phyloP scores from a whole-genome alignment of 768 basidiomycete genomes.

The Phylloporus sp. region DNA sequence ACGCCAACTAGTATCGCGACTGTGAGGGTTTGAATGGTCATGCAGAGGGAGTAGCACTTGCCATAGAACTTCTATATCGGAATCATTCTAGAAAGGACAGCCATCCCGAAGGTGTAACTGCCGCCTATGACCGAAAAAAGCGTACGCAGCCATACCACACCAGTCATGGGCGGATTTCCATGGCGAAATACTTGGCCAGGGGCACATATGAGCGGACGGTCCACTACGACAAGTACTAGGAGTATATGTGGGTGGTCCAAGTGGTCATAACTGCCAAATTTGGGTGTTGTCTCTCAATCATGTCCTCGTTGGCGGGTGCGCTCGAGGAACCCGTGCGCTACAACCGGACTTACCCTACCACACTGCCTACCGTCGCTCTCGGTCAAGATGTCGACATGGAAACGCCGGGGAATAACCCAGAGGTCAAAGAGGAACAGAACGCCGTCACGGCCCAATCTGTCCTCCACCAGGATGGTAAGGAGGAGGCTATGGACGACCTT shows the following conservation, averaged over 20 bases:
- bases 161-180: not conserved
- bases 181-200: not conserved
- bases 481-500: constrained; percentile 72
- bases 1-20: constrained; percentile 18
- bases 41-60: not conserved
- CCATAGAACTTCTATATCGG: constrained; percentile 3
- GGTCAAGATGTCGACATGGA: constrained; percentile 45
- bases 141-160: not conserved
- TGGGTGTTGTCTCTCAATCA: constrained; percentile 20
- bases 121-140: not conserved
- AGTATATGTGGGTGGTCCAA: not conserved
- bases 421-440: constrained; percentile 16
- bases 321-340: constrained; percentile 38
- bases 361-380: constrained; percentile 3
- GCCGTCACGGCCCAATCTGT: constrained; percentile 17
- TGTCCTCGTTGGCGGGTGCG: constrained; percentile 62
- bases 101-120: constrained; percentile 4
- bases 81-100: constrained; percentile 18
- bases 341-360: constrained; percentile 13
- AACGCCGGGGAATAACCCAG: constrained; percentile 9
- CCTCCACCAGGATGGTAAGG: constrained; percentile 17
- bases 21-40: constrained; percentile 14
- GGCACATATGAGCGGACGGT: not conserved
- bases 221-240: not conserved
- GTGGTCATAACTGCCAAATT: constrained; percentile 18